Base-by-base conservation (phyloP, 2,329 filamentous ascomycete genomes). In the Colletotrichum tamarilloi region DNA sequence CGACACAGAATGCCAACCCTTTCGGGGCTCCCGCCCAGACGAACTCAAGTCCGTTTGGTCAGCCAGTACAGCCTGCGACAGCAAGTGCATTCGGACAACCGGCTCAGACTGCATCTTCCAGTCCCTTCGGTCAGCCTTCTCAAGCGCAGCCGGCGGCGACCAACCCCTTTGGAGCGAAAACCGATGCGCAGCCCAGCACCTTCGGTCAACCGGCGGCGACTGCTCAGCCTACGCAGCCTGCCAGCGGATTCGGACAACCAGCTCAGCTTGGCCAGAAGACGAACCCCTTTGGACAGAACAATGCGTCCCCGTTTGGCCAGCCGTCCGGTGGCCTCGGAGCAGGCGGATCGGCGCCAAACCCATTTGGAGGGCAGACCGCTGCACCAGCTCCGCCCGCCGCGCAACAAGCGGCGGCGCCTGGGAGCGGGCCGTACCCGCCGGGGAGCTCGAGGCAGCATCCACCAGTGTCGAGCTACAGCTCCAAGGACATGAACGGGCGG, bases 381-480 rank as follows among this genome's bases (percentile, higher is more conserved):
- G 67, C 76, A 6, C 74, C 76, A 14, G 66, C 75, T 2, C 68
- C 77, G 11, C 55, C 74, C 2, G 28, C 74, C 2, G 38, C 77
- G 5, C 67, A 71, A 11, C 30, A 64, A 49, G 77, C 72, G 57
- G 60, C 63, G 32, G 65, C 66, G 56, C 58, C 56, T 8, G 76
- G 74, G 35, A 76, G 72, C 42, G 82, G 78, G 63, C 87, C 87
- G 1, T 88, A 88, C 74, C 81, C 84, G 1, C 85, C 86, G 1
- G 80, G 77, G 6, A 86, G 85, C 76, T 79, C 80, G 12, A 86
- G 81, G 70, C 80, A 85, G 68, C 87, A 88, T 64, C 87, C 86
- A 3, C 75, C 83, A 4, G 73, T 84, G 12, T 81, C 83, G 9
- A 84, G 82, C 65, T 89, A 90, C 76, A 82, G 81, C 12, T 80